These are phyloP conservation scores for Paecilomyces dactylethromorphus DNA, from an alignment of 2,329 filamentous ascomycete genomes.

Conservation along the genomic window DNA sequence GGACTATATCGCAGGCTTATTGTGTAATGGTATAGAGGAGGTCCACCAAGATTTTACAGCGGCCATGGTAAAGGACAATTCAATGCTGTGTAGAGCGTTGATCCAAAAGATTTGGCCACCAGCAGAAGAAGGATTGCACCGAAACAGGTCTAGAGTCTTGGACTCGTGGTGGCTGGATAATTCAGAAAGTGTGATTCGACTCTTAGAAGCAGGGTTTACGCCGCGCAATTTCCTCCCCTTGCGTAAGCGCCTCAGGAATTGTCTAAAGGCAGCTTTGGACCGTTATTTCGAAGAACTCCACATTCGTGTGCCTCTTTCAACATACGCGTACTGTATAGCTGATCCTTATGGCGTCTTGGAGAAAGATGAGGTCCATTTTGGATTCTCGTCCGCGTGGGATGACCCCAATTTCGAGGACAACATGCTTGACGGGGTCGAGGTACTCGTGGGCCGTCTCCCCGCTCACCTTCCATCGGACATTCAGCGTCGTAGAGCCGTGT, in stretches of 20 bases:
- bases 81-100: slow-evolving; percentile 28
- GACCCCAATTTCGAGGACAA: slow-evolving; percentile 36
- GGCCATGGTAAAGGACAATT: slow-evolving; percentile 27
- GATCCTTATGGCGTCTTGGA: slow-evolving; percentile 48
- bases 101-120: slow-evolving; percentile 25
- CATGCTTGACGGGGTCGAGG: slow-evolving; percentile 41
- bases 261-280: slow-evolving; percentile 34
- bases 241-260: slow-evolving; percentile 30
- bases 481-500: slow-evolving; percentile 47
- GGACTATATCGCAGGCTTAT: slow-evolving; percentile 38
- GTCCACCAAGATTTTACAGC: slow-evolving; percentile 28
- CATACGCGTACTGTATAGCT: slow-evolving; percentile 50
- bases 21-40: slow-evolving; percentile 26
- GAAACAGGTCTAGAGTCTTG: slow-evolving; percentile 17
- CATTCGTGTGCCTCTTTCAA: slow-evolving; percentile 45
- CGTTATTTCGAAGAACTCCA: slow-evolving; percentile 40
- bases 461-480: slow-evolving; percentile 54
- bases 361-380: slow-evolving; percentile 50
- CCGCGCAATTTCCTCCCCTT: slow-evolving; percentile 37
- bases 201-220: slow-evolving; percentile 42
- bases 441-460: slow-evolving; percentile 53
- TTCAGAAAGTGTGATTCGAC: slow-evolving; percentile 27
- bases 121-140: slow-evolving; percentile 16
- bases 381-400: slow-evolving; percentile 44
- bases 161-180: slow-evolving; percentile 30